Evolutionary conservation across 805 yeast species (phyloP), one percentile per base, ranked within the genome.

Genomic region (Wickerhamomyces xylosicus): DNA sequence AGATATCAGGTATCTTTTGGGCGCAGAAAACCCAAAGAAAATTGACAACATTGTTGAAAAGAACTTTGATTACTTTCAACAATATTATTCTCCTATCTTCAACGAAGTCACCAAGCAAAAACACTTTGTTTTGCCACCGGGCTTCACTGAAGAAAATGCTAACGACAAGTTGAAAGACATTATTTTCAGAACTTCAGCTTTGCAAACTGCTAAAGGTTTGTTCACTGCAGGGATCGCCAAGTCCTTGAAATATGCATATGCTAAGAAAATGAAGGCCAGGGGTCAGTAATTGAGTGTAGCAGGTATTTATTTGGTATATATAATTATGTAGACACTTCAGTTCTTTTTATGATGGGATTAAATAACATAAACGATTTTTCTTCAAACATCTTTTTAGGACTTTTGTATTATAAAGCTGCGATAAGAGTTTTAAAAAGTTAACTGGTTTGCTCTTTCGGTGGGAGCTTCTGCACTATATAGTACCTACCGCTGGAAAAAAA

Each of bases 11-110:
- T 79, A 86, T 72, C 65, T 69, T 33, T 64, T 89, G 21, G 85
- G 85, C 9, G 97, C 96, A 2, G 98, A 92, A 58, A 85, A 92
- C 56, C 96, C 97, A 5, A 69, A 79, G 49, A 92, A 92, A 58
- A 84, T 89, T 32, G 64, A 67, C 36, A 92, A 92, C 56, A 92
- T 92, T 44, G 97, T 92, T 3, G 57, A 61, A 10, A 82, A 82
- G 56, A 96, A 92, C 58, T 71, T 74, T 45, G 60, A 63, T 16
- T 70, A 74, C 45, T 92, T 92, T 62, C 71, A 79, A 42, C 60
- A 62, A 41, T 72, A 92, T 51, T 92, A 92, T 54, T 62, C 66
- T n/a, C 95, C 95, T 2, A 60, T 65, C 14, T 48, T 57, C 46
- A 47, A 57, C 29, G 69, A 64, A 37, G 64, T 65, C 4, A 52